These are phyloP conservation scores for Astrephomene gubernaculifera DNA, from an alignment of 139 green algal species.

Conservation along the genomic window DNA sequence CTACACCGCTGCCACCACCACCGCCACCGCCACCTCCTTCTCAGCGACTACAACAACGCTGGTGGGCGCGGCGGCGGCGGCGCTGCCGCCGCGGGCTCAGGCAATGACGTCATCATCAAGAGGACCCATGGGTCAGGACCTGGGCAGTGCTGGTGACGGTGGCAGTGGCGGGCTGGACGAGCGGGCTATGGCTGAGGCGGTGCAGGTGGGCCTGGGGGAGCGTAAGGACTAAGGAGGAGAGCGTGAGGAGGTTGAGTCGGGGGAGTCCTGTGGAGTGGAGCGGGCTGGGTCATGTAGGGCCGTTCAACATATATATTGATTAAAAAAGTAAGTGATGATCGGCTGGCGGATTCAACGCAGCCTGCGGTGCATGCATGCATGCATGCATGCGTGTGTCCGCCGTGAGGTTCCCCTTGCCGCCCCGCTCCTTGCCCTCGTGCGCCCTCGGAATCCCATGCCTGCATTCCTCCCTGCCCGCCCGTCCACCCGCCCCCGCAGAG, in stretches of 20 bases:
- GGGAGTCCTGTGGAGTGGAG: too few relatives aligned
- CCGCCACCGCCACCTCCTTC: neutral
- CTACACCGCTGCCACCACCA: neutral
- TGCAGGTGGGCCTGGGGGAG: slow-evolving; percentile 25
- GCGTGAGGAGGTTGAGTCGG: too few relatives aligned
- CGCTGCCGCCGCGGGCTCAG: neutral
- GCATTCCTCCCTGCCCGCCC: neutral
- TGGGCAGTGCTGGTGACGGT: neutral
- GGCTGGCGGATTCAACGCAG: too few relatives aligned
- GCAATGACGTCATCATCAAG: neutral
- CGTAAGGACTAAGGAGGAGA: too few relatives aligned
- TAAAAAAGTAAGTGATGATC: too few relatives aligned
- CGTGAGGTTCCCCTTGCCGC: too few relatives aligned
- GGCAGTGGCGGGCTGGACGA: slow-evolving; percentile 2
- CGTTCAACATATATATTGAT: too few relatives aligned
- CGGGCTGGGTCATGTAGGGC: too few relatives aligned
- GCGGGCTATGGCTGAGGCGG: slow-evolving; percentile 33
- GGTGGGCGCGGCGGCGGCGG: neutral
- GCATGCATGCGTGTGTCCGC: too few relatives aligned
- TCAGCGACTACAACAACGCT: neutral
- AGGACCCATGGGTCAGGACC: neutral
- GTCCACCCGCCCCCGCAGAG: neutral
- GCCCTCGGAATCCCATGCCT: too few relatives aligned
- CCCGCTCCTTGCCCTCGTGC: too few relatives aligned
- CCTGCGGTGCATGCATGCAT: too few relatives aligned